Percentiles rank a stretch among this genome's conserved stretches.
phyloP scores from a whole-genome alignment of 1,284 basidiomycete species.

The Spongiforma sp. region DNA sequence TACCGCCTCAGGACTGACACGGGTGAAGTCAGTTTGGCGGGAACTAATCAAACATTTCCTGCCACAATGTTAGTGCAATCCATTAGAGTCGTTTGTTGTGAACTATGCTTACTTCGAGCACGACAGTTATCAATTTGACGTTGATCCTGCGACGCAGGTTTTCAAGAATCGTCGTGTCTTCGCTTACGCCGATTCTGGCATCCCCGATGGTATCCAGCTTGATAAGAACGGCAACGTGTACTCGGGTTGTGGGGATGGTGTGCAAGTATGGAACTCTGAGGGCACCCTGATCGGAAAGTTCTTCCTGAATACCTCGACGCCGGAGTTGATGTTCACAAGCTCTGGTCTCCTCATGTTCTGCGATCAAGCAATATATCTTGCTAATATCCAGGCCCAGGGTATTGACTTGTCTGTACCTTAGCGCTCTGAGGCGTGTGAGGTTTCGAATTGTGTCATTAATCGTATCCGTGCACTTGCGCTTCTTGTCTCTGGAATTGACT shows the following conservation, averaged over 20 bases:
- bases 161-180: slow-evolving; percentile 74
- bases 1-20: slow-evolving; percentile 54
- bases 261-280: slow-evolving; percentile 63
- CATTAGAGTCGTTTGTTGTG: not conserved
- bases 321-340: slow-evolving; percentile 65
- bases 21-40: slow-evolving; percentile 51
- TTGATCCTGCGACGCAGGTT: slow-evolving; percentile 58
- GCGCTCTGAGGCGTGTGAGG: not conserved
- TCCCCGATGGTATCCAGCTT: slow-evolving; percentile 73
- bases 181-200: slow-evolving; percentile 69
- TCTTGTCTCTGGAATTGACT: too few relatives aligned
- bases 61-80: slow-evolving; percentile 63
- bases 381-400: slow-evolving; percentile 20
- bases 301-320: slow-evolving; percentile 60
- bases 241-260: slow-evolving; percentile 32
- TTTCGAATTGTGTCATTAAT: not conserved
- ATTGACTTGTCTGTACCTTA: slow-evolving; percentile 20
- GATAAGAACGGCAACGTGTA: slow-evolving; percentile 24
- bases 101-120: not conserved
- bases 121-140: slow-evolving; percentile 70
- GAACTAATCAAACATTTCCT: slow-evolving; percentile 64
- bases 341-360: slow-evolving; percentile 27
- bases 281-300: slow-evolving; percentile 79
- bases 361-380: slow-evolving; percentile 23
- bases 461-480: not conserved